Percentiles rank a stretch among this genome's conserved stretches.
Conservation (phyloP, 129 eudicot genomes). For the Tagetes erecta region DNA sequence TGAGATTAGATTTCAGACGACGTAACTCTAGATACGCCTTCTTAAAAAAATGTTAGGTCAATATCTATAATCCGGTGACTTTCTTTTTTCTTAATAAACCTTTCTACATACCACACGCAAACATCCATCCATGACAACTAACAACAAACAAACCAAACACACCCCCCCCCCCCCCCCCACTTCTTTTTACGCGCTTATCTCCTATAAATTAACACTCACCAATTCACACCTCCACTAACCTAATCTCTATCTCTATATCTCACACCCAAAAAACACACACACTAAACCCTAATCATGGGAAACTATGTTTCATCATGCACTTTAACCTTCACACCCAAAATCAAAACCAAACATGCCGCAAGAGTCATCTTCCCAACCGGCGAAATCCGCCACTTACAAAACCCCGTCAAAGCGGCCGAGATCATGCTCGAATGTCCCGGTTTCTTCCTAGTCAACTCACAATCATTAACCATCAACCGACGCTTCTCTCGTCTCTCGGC, state of each 20-base stretch:
- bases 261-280: not conserved
- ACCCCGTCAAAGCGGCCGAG: slow-evolving; percentile 80
- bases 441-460: slow-evolving; percentile 58
- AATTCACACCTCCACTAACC: not conserved
- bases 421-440: slow-evolving; percentile 77
- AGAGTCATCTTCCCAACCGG: slow-evolving; percentile 79
- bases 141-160: too few relatives aligned
- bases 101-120: too few relatives aligned
- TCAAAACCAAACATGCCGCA: slow-evolving; percentile 50
- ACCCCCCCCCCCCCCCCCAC: not conserved
- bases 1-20: too few relatives aligned
- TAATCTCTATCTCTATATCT: not conserved
- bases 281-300: slow-evolving; percentile 44
- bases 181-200: not conserved
- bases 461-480: slow-evolving; percentile 46
- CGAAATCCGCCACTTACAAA: slow-evolving; percentile 62
- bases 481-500: slow-evolving; percentile 71
- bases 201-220: slow-evolving; percentile 19
- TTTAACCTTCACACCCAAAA: slow-evolving; percentile 24
- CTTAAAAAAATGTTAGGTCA: too few relatives aligned
- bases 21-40: too few relatives aligned
- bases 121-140: too few relatives aligned
- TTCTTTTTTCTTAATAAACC: too few relatives aligned
- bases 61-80: too few relatives aligned
- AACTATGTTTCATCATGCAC: slow-evolving; percentile 55